Base-by-base conservation (phyloP, 306 rosid genomes). In the Malus domestica region DNA sequence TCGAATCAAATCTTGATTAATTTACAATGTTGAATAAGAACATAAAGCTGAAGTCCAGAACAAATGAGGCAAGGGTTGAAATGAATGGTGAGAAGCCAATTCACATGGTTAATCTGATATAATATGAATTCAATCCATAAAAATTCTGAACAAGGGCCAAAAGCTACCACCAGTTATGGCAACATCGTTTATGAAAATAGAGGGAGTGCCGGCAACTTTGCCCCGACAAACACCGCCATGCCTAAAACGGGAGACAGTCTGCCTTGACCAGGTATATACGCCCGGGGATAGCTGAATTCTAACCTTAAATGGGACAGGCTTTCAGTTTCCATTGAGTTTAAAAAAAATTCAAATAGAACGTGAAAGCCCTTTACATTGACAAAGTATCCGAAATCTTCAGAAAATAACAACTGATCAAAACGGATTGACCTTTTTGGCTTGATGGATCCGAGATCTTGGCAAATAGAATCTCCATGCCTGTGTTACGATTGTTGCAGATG, bases 401-500 rank as follows among this genome's bases (percentile, higher is more conserved):
- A 82, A 51, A 19, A 62, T 33, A 5, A 45, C 54, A 72, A 44
- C 3, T 45, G 70, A 67, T 64, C 67, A n/a, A 22, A 70, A 15
- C 72, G 55, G 74, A 76, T 80, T 74, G 78, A 83, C 76, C 84
- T 67, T 42, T 70, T 77, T 71, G 75, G 67, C 71, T 85, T 76
- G 22, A 78, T 46, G 69, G 76, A 73, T 30, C 35, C 60, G 44
- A 49, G n/a, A 16, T 5, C 55, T 51, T 51, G 78, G 49, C 78
- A 78, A 66, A 20, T 61, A 74, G 74, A 45, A 62, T 58, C 33
- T 68, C 42, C 71, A 70, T 75, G 76, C 40, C 68, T 62, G 66
- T 23, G 70, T 79, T 91, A 85, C 67, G 86, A 73, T 82, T 89
- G 92, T 77, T 87, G 91, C 77, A 96, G 86, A 84, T 92, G 93